Evolutionary conservation across 179 eudicot genomes (phyloP).

Genomic region (Beta macrorhiza): DNA sequence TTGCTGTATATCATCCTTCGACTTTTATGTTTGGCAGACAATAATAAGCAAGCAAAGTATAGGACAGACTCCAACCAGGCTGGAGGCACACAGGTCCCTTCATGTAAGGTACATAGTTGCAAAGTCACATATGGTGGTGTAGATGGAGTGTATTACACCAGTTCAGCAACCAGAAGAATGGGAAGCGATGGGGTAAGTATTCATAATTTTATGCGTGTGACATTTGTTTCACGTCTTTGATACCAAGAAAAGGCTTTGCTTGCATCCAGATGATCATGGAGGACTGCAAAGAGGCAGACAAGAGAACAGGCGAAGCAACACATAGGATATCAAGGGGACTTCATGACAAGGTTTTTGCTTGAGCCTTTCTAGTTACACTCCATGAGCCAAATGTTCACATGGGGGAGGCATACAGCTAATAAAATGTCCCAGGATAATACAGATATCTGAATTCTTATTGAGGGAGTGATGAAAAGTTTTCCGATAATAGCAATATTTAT

Average conservation of each 20-base stretch:
- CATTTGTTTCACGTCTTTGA: neutral
- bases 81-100: conserved; percentile 32
- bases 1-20: neutral
- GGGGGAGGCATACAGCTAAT: too few species aligned
- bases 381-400: neutral
- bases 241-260: neutral
- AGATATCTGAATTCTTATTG: too few species aligned
- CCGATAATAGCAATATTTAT: neutral
- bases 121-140: conserved; percentile 86
- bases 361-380: neutral
- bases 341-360: conserved; percentile 59
- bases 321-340: conserved; percentile 80
- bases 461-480: too few species aligned
- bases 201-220: neutral
- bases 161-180: conserved; percentile 53
- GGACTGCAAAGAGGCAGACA: conserved; percentile 84
- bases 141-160: conserved; percentile 69
- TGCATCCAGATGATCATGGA: conserved; percentile 56
- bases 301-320: conserved; percentile 69
- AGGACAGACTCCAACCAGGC: conserved; percentile 28
- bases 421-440: too few species aligned
- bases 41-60: conserved; percentile 20
- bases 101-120: conserved; percentile 40
- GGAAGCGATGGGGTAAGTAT: conserved; percentile 73
- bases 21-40: conserved; percentile 37